Percentiles rank a stretch among this genome's conserved stretches.
Conservation (phyloP, 768 basidiomycete species). For the Sarcomyxa edulis region DNA sequence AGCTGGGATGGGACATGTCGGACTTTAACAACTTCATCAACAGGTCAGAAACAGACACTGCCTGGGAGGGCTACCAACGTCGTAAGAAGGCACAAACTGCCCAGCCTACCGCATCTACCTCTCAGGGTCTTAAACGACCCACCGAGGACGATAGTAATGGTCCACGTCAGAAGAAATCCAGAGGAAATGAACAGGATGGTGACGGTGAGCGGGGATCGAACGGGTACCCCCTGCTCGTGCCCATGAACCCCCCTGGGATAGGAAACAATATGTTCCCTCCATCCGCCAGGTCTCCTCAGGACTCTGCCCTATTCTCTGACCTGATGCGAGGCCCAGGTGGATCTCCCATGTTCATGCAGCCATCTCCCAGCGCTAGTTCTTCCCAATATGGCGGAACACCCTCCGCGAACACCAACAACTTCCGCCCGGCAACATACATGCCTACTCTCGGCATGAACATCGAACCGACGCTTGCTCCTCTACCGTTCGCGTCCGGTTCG, state of each 20-base stretch:
- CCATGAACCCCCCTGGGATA: constrained; percentile 36
- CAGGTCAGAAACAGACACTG: constrained; percentile 88
- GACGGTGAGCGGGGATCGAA: constrained; percentile 32
- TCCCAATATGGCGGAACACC: constrained; percentile 33
- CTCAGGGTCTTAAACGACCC: constrained; percentile 43
- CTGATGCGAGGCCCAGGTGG: constrained; percentile 47
- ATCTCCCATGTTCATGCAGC: constrained; percentile 60
- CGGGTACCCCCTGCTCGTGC: constrained; percentile 53
- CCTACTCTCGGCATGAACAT: constrained; percentile 53
- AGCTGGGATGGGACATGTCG: constrained; percentile 71
- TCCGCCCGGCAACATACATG: constrained; percentile 48
- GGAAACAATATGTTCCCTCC: constrained; percentile 37
- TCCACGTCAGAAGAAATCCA: constrained; percentile 46
- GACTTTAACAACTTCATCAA: constrained; percentile 82
- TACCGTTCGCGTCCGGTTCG: constrained; percentile 38
- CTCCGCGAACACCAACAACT: constrained; percentile 32
- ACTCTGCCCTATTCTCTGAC: constrained; percentile 51
- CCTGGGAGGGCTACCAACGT: constrained; percentile 81
- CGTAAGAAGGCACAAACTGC: constrained; percentile 46
- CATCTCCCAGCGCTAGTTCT: constrained; percentile 26
- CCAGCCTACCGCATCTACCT: constrained; percentile 16
- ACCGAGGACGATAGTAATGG: constrained; percentile 40
- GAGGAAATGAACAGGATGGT: constrained; percentile 33
- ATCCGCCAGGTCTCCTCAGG: constrained; percentile 37
- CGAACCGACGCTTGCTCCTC: constrained; percentile 45